Evolutionary conservation across 768 basidiomycete species (phyloP).

Genomic region (Lactarius psammicola): DNA sequence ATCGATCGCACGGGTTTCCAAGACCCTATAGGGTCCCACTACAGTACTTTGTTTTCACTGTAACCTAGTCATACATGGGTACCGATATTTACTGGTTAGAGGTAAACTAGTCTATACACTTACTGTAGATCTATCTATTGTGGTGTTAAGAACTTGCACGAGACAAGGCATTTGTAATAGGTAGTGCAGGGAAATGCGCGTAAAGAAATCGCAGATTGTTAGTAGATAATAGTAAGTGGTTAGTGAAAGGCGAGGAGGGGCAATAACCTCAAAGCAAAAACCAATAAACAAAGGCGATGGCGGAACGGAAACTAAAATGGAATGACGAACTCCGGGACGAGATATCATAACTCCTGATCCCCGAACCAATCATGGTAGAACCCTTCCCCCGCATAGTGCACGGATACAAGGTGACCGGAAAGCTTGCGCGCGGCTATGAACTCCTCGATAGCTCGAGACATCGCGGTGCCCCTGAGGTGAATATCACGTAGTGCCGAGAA

Average conservation of each 20-base stretch:
- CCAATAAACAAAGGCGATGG: not conserved
- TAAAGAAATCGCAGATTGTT: not conserved
- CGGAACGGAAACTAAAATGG: not conserved
- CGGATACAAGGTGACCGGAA: constrained; percentile 5
- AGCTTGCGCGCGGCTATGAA: constrained; percentile 3
- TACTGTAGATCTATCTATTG: not conserved
- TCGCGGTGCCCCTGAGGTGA: not conserved
- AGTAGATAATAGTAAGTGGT: not conserved
- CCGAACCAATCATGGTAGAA: not conserved
- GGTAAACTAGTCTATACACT: not conserved
- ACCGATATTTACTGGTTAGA: too few species aligned
- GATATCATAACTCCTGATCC: not conserved
- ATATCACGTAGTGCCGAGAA: constrained; percentile 11
- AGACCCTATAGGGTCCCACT: too few species aligned
- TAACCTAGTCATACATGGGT: not conserved
- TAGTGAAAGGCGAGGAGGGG: too few species aligned
- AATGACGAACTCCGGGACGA: not conserved
- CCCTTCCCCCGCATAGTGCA: not conserved
- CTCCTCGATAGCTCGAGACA: not conserved
- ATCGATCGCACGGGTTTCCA: too few species aligned
- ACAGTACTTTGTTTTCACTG: too few species aligned
- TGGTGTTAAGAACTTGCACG: not conserved
- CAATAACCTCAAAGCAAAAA: not conserved
- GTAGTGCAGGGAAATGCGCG: not conserved
- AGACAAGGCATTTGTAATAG: not conserved